Percentiles rank a stretch among this genome's conserved stretches.
Conservation (phyloP, 78 protist species). For the Diacronema lutheri region DNA sequence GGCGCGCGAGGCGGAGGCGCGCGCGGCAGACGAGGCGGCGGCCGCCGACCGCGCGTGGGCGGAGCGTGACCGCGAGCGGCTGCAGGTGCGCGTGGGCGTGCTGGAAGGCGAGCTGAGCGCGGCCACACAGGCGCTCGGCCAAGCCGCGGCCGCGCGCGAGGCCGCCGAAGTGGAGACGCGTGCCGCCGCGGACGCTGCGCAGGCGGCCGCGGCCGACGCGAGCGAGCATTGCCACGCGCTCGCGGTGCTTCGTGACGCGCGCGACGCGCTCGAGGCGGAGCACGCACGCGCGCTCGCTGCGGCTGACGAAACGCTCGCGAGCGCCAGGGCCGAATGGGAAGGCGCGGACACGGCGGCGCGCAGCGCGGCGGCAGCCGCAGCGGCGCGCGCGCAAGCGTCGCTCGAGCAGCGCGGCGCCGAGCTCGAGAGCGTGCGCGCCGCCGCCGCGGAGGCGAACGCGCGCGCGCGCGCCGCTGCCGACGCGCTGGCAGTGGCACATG, state of each 20-base stretch:
- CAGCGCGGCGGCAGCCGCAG: neutral
- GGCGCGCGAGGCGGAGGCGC: neutral
- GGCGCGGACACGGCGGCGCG: neutral
- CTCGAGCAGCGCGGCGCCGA: neutral
- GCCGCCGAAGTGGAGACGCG: neutral
- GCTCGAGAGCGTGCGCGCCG: neutral
- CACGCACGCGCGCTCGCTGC: no score
- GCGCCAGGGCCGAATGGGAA: no score
- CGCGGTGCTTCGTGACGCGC: no score
- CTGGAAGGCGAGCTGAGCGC: neutral
- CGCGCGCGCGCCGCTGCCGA: neutral
- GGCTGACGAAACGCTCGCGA: no score
- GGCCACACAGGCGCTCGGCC: neutral
- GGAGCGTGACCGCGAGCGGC: no score
- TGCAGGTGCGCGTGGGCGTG: neutral
- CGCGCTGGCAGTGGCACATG: neutral
- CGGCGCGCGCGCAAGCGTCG: neutral
- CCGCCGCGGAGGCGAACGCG: neutral
- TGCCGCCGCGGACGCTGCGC: no score
- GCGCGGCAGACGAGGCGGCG: neutral
- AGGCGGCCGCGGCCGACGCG: no score
- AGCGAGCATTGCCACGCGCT: no score
- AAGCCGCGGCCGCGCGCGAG: neutral
- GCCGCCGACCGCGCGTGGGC: no score
- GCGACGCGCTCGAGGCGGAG: no score